Evolutionary conservation across 1,139 yeast species (phyloP).

Genomic region (Blastobotrys indianensis): DNA sequence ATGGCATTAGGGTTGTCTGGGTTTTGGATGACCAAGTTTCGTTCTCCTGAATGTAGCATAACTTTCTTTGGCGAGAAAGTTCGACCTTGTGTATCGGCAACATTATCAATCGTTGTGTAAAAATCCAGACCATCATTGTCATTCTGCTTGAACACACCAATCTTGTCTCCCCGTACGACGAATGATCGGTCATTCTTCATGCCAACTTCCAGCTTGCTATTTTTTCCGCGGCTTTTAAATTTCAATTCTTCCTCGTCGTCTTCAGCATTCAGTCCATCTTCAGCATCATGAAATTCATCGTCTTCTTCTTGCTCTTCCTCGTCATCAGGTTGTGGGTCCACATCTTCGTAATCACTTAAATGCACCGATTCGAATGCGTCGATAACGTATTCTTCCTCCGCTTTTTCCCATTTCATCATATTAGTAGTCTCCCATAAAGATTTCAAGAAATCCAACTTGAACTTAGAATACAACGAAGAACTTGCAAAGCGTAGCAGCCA

Average conservation of each 20-base stretch:
- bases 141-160: constrained; percentile 71
- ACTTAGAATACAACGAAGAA: constrained; percentile 40
- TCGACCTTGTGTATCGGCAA: constrained; percentile 51
- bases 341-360: constrained; percentile 38
- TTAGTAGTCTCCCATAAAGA: constrained; percentile 61
- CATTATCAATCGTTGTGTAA: constrained; percentile 58
- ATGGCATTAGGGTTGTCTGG: constrained; percentile 41
- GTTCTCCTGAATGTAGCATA: constrained; percentile 73
- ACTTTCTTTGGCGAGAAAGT: constrained; percentile 55
- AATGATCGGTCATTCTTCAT: constrained; percentile 63
- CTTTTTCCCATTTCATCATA: constrained; percentile 44
- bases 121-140: constrained; percentile 51
- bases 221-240: constrained; percentile 37
- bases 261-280: constrained; percentile 26
- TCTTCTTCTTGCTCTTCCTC: constrained; percentile 29
- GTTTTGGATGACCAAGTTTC: constrained; percentile 59
- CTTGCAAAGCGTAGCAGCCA: constrained; percentile 53
- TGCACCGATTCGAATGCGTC: constrained; percentile 42
- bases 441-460: constrained; percentile 49
- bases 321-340: constrained; percentile 31
- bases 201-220: constrained; percentile 66
- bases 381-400: constrained; percentile 46
- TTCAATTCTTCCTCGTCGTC: constrained; percentile 33
- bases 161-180: constrained; percentile 69
- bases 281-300: constrained; percentile 21